These are phyloP conservation scores for Globisporangium echinulatum DNA, from an alignment of 352 stramenopile species.

Conservation along the genomic window DNA sequence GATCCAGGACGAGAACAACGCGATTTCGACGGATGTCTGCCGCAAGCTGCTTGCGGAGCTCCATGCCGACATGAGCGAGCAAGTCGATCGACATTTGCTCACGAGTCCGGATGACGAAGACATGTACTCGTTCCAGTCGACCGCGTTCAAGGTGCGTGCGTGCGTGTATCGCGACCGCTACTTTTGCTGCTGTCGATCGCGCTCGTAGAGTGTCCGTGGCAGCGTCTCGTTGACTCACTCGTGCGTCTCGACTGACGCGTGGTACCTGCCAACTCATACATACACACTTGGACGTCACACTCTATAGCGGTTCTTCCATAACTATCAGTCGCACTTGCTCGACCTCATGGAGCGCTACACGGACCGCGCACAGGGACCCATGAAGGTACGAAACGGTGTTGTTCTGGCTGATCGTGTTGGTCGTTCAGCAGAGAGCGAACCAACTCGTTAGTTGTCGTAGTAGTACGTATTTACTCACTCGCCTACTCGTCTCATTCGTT, in stretches of 20 bases:
- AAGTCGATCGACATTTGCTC: constrained; percentile 49
- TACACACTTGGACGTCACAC: constrained; percentile 4
- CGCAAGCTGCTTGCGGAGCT: constrained; percentile 46
- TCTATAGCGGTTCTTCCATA: constrained; percentile 58
- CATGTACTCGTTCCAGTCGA: constrained; percentile 58
- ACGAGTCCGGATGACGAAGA: constrained; percentile 38
- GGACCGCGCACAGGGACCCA: constrained; percentile 50
- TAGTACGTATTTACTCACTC: too few species aligned
- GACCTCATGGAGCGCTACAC: constrained; percentile 70
- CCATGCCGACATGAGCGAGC: constrained; percentile 49
- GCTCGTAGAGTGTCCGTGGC: too few species aligned
- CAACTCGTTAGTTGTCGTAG: too few species aligned
- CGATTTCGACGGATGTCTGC: constrained; percentile 56
- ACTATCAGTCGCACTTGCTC: constrained; percentile 63
- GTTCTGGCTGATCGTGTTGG: neutral
- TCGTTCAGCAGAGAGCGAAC: neutral
- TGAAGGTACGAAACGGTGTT: constrained; percentile 28
- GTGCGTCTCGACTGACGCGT: neutral
- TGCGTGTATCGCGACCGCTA: too few species aligned
- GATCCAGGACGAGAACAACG: constrained; percentile 72
- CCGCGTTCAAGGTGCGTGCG: constrained; percentile 52
- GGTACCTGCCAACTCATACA: neutral
- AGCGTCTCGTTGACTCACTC: neutral
- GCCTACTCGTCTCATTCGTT: neutral
- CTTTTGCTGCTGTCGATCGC: neutral